These are phyloP conservation scores for Rubia balearica DNA, from an alignment of 305 asterid species.

Conservation along the genomic window DNA sequence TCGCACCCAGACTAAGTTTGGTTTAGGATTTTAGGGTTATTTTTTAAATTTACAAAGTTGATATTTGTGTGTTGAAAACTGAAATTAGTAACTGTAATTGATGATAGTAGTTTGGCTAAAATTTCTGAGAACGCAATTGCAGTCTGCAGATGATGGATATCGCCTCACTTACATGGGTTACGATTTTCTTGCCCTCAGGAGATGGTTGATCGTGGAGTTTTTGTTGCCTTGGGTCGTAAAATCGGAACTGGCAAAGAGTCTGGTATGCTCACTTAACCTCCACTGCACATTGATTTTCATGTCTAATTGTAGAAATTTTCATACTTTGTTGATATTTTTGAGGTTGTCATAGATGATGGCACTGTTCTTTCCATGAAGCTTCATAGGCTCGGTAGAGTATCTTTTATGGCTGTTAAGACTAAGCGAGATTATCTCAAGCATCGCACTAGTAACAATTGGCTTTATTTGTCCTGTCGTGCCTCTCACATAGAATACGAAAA, in stretches of 20 bases:
- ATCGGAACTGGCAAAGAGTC: conserved; percentile 96
- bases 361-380: conserved; percentile 83
- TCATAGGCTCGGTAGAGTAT: conserved; percentile 89
- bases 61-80: too few relatives aligned
- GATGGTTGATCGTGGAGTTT: conserved; percentile 86
- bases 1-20: too few relatives aligned
- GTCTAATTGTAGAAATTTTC: neutral
- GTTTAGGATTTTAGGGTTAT: too few relatives aligned
- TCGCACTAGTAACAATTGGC: conserved; percentile 82
- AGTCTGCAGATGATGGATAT: conserved; percentile 69
- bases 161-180: conserved; percentile 90
- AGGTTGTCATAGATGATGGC: conserved; percentile 93
- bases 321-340: conserved; percentile 58
- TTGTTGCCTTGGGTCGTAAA: conserved; percentile 84
- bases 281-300: neutral
- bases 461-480: conserved; percentile 86
- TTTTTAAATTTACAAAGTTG: too few relatives aligned
- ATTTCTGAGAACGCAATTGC: too few relatives aligned
- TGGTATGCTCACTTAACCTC: conserved; percentile 25
- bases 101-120: too few relatives aligned
- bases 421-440: conserved; percentile 95
- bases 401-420: conserved; percentile 89
- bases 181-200: conserved; percentile 74
- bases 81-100: too few relatives aligned
- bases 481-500: conserved; percentile 91